A percentile compares a stretch with the other conserved stretches of the same genome.
Evolutionary conservation across 129 eudicot genomes (phyloP).

Genomic region (Dittrichia graveolens): DNA sequence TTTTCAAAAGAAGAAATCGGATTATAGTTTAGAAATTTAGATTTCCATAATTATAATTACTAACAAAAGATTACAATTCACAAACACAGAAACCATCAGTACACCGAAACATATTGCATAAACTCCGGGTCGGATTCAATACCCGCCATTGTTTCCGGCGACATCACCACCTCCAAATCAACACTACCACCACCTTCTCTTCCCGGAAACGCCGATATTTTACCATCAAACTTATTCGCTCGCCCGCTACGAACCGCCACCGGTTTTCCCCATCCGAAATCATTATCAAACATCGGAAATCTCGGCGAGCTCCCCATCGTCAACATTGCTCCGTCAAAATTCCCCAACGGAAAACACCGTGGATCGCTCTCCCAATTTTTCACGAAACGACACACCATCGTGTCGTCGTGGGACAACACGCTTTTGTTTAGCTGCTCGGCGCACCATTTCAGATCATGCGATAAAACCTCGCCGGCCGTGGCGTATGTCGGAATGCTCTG

Average conservation of each 20-base stretch:
- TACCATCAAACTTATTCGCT: slow-evolving; percentile 86
- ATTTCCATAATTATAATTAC: slow-evolving; percentile 18
- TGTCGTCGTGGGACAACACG: slow-evolving; percentile 57
- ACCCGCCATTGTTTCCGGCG: slow-evolving; percentile 78
- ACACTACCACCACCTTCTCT: slow-evolving; percentile 73
- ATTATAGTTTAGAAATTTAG: slow-evolving; percentile 8
- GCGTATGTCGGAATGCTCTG: slow-evolving; percentile 80
- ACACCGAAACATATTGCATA: slow-evolving; percentile 54
- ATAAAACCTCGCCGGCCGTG: slow-evolving; percentile 57
- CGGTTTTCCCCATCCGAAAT: slow-evolving; percentile 90
- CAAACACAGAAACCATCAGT: not conserved
- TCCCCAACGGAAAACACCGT: slow-evolving; percentile 75
- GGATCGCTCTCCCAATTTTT: slow-evolving; percentile 81
- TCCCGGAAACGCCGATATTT: slow-evolving; percentile 84
- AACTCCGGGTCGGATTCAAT: slow-evolving; percentile 70
- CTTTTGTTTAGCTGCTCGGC: slow-evolving; percentile 64
- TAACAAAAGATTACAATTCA: slow-evolving; percentile 20
- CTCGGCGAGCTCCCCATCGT: slow-evolving; percentile 92
- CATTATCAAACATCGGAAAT: slow-evolving; percentile 88
- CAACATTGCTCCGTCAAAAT: slow-evolving; percentile 79
- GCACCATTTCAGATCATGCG: slow-evolving; percentile 64
- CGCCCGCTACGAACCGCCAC: slow-evolving; percentile 70
- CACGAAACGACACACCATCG: slow-evolving; percentile 51
- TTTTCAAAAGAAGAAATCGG: not conserved
- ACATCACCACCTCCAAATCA: slow-evolving; percentile 76